A percentile compares a stretch with the other conserved stretches of the same genome.
phyloP scores from a whole-genome alignment of 2,329 filamentous ascomycete genomes.

The Allantophomopsis lycopodina region DNA sequence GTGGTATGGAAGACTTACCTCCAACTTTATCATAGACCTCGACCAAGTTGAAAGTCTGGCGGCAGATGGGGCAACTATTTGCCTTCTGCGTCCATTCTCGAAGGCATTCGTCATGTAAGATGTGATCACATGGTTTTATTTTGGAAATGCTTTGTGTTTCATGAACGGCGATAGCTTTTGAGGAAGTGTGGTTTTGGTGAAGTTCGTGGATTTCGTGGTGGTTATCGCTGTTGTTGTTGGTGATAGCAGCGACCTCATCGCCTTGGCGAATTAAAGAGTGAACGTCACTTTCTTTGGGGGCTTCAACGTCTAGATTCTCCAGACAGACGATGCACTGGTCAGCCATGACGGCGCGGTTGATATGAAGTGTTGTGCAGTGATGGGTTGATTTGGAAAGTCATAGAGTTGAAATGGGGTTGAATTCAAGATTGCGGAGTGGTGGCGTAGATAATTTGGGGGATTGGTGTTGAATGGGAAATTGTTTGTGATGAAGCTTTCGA shows the following conservation, averaged over 20 bases:
- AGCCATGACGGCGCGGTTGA: slow-evolving; percentile 21
- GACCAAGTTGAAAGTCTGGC: slow-evolving; percentile 80
- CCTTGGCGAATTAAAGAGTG: slow-evolving; percentile 1
- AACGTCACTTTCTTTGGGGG: too few species aligned
- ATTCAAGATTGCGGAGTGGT: too few species aligned
- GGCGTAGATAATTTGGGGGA: too few species aligned
- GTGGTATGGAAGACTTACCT: slow-evolving; percentile 41
- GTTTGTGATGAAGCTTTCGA: too few species aligned
- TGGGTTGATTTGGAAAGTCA: slow-evolving; percentile 3
- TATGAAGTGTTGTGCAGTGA: slow-evolving; percentile 1
- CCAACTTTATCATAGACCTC: slow-evolving; percentile 68
- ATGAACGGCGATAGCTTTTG: too few species aligned
- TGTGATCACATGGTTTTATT: slow-evolving; percentile 71
- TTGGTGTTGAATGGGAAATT: too few species aligned
- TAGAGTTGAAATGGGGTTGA: neutral
- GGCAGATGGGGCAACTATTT: slow-evolving; percentile 96
- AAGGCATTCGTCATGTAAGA: slow-evolving; percentile 84
- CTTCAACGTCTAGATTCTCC: slow-evolving; percentile 33
- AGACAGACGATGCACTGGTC: slow-evolving; percentile 61
- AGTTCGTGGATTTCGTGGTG: neutral
- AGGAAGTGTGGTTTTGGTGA: too few species aligned
- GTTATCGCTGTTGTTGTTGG: slow-evolving; percentile 8
- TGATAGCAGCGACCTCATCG: slow-evolving; percentile 4
- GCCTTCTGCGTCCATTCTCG: slow-evolving; percentile 92
- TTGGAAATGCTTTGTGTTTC: slow-evolving; percentile 28